Base-by-base conservation (phyloP, 225 moss, liverwort and hornwort species). In the Straminergon stramineum region DNA sequence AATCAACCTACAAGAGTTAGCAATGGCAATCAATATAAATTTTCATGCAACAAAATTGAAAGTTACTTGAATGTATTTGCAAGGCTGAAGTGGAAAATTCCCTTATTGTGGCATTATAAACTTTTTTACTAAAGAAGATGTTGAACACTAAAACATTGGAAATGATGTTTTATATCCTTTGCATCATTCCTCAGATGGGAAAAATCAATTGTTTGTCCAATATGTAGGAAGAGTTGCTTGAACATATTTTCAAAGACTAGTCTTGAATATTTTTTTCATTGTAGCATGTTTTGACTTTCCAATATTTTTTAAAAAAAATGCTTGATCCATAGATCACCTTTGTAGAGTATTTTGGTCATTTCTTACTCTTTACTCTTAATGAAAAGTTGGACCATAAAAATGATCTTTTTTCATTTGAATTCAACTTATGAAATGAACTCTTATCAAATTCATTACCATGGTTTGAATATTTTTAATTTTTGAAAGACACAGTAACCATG, bases 401-500 rank as follows among this genome's bases (percentile, higher is more conserved):
- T 28, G 9, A 43, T 28, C 16, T 17, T 43, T 41, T 69, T 9
- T 43, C 7, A 39, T 70, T 43, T 71, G 39, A 45, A 73, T 73
- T 27, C 73, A 73, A 28, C 30, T 17, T 45, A 30, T 30, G 17
- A 74, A 45, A 74, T 74, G 30, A 74, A 10, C 10, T 45, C 43
- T 37, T 37, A 37, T 68, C 21, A 68, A 37, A 68, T 68, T 37
- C 2, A 1, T 37, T 37, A 37, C 27, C 5, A 48, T 16, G 6
- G 45, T n/a, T 69, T 16, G 17, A 45, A 27, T 41, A 27, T 73
- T 39, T 21, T 24, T 13, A 41, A 43, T 73, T 73, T 73, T 65
- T 8, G 1, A 43, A 26, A 26, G 8, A 27, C 15, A 43, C 0
- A 6, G 5, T 15, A 32, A 24, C 4, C 24, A 0, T 22, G 1